phyloP scores from a whole-genome alignment of 768 basidiomycete species.

The Pholiota conissans region DNA sequence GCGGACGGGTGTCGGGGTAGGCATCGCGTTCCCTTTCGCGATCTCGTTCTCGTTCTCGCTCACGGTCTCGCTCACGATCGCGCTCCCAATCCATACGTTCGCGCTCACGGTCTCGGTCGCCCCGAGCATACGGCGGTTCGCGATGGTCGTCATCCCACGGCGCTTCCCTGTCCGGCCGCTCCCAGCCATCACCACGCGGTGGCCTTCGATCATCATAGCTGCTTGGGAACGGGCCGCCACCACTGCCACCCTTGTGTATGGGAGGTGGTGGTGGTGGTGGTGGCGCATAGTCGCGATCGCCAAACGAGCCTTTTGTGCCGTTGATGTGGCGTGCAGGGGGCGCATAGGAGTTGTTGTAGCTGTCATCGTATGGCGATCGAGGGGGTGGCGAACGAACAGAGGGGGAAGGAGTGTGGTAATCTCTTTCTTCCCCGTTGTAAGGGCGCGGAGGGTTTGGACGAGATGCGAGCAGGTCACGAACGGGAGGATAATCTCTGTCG shows the following conservation, averaged over 20 bases:
- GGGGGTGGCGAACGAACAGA: slow-evolving; percentile 6
- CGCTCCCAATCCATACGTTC: slow-evolving; percentile 5
- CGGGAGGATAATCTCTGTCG: neutral
- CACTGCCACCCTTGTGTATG: too few species aligned
- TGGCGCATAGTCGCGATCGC: neutral
- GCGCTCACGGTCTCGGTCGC: slow-evolving; percentile 8
- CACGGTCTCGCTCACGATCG: slow-evolving; percentile 11
- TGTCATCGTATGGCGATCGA: slow-evolving; percentile 5
- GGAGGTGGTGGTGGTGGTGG: neutral
- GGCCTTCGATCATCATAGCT: neutral
- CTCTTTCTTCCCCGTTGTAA: slow-evolving; percentile 15
- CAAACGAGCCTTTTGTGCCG: neutral
- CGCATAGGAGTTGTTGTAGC: neutral
- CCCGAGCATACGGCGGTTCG: slow-evolving; percentile 8
- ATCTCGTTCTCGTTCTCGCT: slow-evolving; percentile 11
- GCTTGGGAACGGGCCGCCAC: neutral
- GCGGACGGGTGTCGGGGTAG: neutral
- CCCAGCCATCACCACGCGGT: neutral
- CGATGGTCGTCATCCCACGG: slow-evolving; percentile 6
- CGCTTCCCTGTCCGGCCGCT: neutral
- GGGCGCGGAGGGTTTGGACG: slow-evolving; percentile 6
- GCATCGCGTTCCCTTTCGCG: slow-evolving; percentile 3
- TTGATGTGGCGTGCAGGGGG: neutral
- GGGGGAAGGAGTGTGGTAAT: slow-evolving; percentile 9
- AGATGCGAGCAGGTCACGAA: slow-evolving; percentile 7